Evolutionary conservation across 1,284 basidiomycete genomes (phyloP), one percentile per base, ranked within the genome.

Genomic region (Leccinum fuscescens): DNA sequence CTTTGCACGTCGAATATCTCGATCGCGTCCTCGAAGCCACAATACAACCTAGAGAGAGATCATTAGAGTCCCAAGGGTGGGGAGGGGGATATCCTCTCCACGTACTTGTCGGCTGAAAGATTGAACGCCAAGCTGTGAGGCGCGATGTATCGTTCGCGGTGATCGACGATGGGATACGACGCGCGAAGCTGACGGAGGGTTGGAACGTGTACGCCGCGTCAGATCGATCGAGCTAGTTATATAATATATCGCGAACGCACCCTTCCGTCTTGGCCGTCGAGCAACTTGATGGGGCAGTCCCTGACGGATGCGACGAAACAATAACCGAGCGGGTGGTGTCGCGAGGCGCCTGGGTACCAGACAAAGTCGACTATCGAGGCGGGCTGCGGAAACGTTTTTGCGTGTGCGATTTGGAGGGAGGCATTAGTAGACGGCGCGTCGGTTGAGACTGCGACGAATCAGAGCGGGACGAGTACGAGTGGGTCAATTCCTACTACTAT

Each of bases 101-200:
- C 81, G 62, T 62, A 94, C 94, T 82, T 88, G 49, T 86, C 79
- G 0, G 84, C 86, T 11, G 82, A 75, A 0, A 80, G 71, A 66
- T 92, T 92, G 75, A 96, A 96, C 0, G 88, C 81, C 61, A 97
- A 77, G 66, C 85, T 85, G 61, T 94, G 89, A 0, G 95, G 93
- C 0, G 93, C 92, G 53, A 96, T 79, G 62, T 93, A 86, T 35
- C 94, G 84, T 74, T 97, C 95, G 15, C 89, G 80, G 67, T 98
- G 94, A 72, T 97, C 94, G 15, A 97, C 82, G 44, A 97, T 96
- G 44, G 81, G 83, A 72, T 98, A 97, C 1, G 92, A 93, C 0
- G 94, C 94, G n/a, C 94, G 64, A 56, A 60, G 62, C 57, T 62
- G 12, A 29, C 14, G 17, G 39, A 42, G 60, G 60, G 58, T 11